Conservation (phyloP, 768 basidiomycete genomes). For the Collybiopsis luxurians region DNA sequence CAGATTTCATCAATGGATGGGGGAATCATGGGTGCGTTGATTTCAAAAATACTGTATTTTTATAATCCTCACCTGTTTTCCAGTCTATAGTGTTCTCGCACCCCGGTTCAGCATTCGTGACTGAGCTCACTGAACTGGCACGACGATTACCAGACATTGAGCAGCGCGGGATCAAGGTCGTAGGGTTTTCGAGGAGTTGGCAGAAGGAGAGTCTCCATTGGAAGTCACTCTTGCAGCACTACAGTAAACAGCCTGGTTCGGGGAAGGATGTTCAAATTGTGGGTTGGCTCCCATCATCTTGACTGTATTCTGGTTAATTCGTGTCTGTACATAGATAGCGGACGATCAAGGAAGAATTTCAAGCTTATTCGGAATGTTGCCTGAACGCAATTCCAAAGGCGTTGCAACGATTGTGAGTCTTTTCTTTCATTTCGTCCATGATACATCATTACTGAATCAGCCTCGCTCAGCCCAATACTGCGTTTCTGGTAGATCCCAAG, state of each 20-base stretch:
- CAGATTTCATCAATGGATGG: slow-evolving; percentile 5
- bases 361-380: slow-evolving; percentile 1
- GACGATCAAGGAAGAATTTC: slow-evolving; percentile 1
- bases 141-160: slow-evolving; percentile 5
- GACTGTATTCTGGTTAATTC: neutral
- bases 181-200: slow-evolving; percentile 7
- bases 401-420: neutral
- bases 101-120: slow-evolving; percentile 1
- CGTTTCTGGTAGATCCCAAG: slow-evolving; percentile 5
- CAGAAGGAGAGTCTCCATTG: neutral
- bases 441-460: neutral
- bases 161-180: neutral
- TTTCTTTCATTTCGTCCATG: neutral
- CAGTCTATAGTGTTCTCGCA: slow-evolving; percentile 7
- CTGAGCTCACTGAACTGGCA: slow-evolving; percentile 1
- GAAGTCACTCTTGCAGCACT: neutral
- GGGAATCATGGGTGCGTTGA: slow-evolving; percentile 2
- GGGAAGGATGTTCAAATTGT: neutral
- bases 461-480: slow-evolving; percentile 1
- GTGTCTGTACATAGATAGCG: neutral
- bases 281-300: neutral
- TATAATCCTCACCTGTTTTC: neutral
- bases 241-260: neutral
- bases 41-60: neutral
- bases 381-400: neutral